These are phyloP conservation scores for Talaromyces marneffei DNA, from an alignment of 2,329 filamentous ascomycete species.

Conservation along the genomic window DNA sequence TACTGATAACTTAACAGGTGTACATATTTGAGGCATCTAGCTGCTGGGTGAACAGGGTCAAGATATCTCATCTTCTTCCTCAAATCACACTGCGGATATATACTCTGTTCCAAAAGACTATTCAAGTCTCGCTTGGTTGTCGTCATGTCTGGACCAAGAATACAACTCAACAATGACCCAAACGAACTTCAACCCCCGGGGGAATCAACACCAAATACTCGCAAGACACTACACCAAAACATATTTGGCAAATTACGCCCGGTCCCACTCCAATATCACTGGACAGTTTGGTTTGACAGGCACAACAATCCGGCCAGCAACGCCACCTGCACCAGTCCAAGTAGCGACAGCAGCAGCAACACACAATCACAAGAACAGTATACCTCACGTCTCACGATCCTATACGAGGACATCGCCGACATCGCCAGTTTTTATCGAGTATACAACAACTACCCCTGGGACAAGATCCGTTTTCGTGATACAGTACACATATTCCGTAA, in stretches of 20 bases:
- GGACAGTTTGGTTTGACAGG: slow-evolving; percentile 46
- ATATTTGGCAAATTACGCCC: slow-evolving; percentile 43
- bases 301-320: slow-evolving; percentile 21
- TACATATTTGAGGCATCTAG: neutral
- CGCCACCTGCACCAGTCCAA: neutral
- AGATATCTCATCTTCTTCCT: neutral
- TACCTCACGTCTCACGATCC: slow-evolving; percentile 25
- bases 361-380: slow-evolving; percentile 9
- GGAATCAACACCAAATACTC: slow-evolving; percentile 17
- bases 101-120: neutral
- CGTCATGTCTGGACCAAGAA: slow-evolving; percentile 3
- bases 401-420: slow-evolving; percentile 38
- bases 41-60: neutral
- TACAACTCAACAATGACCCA: neutral
- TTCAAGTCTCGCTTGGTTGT: too few species aligned
- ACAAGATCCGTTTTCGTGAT: slow-evolving; percentile 69
- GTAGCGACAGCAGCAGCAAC: slow-evolving; percentile 14
- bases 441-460: slow-evolving; percentile 73
- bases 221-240: slow-evolving; percentile 38
- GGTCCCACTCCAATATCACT: slow-evolving; percentile 43
- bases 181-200: neutral
- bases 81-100: neutral
- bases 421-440: slow-evolving; percentile 64
- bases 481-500: slow-evolving; percentile 74
- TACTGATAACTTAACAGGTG: neutral